Percentiles rank a stretch among this genome's conserved stretches.
Conservation (phyloP, 768 basidiomycete genomes). For the Phaeotremella skinneri region DNA sequence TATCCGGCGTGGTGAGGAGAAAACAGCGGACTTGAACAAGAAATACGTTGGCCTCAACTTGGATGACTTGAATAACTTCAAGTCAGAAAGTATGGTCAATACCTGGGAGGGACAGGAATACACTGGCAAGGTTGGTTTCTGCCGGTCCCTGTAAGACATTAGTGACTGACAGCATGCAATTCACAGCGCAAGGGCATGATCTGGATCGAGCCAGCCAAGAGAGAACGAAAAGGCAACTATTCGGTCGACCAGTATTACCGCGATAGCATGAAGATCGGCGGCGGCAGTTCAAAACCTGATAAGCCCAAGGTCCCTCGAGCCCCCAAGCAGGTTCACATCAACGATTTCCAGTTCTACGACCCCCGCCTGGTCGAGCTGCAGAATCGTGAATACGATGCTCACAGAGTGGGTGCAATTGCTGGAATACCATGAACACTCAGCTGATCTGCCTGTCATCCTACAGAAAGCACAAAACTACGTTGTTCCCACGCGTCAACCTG, state of each 20-base stretch:
- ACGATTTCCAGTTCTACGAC: conserved; percentile 97
- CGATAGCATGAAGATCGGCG: conserved; percentile 74
- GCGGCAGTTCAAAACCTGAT: conserved; percentile 61
- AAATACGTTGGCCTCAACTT: conserved; percentile 91
- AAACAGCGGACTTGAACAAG: conserved; percentile 79
- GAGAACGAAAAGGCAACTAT: conserved; percentile 82
- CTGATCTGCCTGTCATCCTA: conserved; percentile 45
- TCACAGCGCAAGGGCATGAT: conserved; percentile 40
- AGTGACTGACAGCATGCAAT: conserved; percentile 5
- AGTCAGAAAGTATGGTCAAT: conserved; percentile 78
- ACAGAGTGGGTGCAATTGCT: conserved; percentile 22
- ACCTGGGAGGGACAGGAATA: conserved; percentile 98
- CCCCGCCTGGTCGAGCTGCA: conserved; percentile 74
- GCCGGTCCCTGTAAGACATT: neutral
- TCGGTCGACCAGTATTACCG: conserved; percentile 95
- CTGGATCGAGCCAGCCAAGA: conserved; percentile 80
- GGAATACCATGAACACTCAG: neutral
- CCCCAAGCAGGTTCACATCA: conserved; percentile 80
- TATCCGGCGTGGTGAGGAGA: conserved; percentile 84
- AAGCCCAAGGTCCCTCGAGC: conserved; percentile 82
- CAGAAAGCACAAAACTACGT: conserved; percentile 51
- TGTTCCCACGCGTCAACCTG: conserved; percentile 62
- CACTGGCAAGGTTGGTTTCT: conserved; percentile 61
- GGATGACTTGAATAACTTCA: conserved; percentile 95
- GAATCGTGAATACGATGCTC: conserved; percentile 66